Conservation (phyloP, 2,329 filamentous ascomycete genomes). For the Trichoderma koningii region DNA sequence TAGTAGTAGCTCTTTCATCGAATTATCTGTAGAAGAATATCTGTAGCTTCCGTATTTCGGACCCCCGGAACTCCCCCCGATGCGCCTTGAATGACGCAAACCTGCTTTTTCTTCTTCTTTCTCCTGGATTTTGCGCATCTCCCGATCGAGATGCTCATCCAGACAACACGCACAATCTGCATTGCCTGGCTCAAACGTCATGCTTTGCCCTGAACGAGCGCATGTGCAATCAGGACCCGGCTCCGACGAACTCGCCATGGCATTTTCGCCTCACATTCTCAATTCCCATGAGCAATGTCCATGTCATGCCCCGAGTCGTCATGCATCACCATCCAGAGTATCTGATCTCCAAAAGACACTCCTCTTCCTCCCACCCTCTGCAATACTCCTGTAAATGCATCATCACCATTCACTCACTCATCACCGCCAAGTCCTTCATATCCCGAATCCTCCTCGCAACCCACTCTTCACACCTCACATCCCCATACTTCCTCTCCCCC, state of each 20-base stretch:
- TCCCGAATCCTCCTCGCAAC: slow-evolving; percentile 39
- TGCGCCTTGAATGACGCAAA: too few species aligned
- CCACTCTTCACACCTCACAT: slow-evolving; percentile 46
- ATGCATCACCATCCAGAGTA: not conserved
- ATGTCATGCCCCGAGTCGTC: not conserved
- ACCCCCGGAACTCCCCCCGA: too few species aligned
- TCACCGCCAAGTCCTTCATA: slow-evolving; percentile 34
- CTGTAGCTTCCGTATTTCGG: too few species aligned
- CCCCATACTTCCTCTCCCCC: slow-evolving; percentile 43
- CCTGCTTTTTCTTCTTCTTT: too few species aligned
- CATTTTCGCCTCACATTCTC: not conserved
- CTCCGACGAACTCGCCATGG: not conserved
- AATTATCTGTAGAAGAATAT: too few species aligned
- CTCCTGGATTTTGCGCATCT: too few species aligned
- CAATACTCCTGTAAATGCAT: not conserved
- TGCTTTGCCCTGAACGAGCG: too few species aligned
- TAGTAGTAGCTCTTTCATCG: too few species aligned
- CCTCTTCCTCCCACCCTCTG: not conserved
- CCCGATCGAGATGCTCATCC: not conserved
- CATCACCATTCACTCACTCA: not conserved
- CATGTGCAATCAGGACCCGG: too few species aligned
- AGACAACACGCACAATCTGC: too few species aligned
- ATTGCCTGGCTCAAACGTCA: too few species aligned
- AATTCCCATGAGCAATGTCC: not conserved
- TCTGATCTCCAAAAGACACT: not conserved